Evolutionary conservation across 768 basidiomycete genomes (phyloP).

Genomic region (Naematelia aurantialba): DNA sequence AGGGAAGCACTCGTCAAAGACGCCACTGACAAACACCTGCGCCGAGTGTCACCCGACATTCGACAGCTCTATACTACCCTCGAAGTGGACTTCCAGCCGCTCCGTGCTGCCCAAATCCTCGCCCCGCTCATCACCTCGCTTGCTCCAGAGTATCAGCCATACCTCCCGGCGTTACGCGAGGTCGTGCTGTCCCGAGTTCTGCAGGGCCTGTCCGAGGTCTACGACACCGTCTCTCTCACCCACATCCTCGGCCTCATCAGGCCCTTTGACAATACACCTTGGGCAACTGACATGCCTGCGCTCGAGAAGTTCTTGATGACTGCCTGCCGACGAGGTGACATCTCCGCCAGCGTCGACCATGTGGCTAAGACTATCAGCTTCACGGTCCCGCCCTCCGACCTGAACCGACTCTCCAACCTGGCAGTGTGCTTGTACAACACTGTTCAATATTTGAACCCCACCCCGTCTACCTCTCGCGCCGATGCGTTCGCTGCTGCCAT

Average conservation of each 20-base stretch:
- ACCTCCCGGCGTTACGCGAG: constrained; percentile 82
- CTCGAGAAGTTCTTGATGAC: constrained; percentile 88
- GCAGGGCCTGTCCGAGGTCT: constrained; percentile 86
- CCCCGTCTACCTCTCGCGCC: constrained; percentile 56
- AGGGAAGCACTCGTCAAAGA: constrained; percentile 80
- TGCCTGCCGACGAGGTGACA: constrained; percentile 79
- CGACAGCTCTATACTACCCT: constrained; percentile 80
- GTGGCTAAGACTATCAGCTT: constrained; percentile 79
- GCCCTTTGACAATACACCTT: constrained; percentile 62
- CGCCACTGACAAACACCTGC: constrained; percentile 79
- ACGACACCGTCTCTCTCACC: constrained; percentile 75
- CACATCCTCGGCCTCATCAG: constrained; percentile 71
- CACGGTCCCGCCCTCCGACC: constrained; percentile 52
- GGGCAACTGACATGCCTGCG: constrained; percentile 61
- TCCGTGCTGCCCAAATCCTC: constrained; percentile 72
- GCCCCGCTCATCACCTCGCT: constrained; percentile 66
- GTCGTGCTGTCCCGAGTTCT: constrained; percentile 88
- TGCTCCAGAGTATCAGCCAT: constrained; percentile 63
- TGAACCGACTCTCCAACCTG: constrained; percentile 66
- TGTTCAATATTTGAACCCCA: constrained; percentile 54
- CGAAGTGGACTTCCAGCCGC: constrained; percentile 88
- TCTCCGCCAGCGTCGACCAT: constrained; percentile 83
- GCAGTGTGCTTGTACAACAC: constrained; percentile 70
- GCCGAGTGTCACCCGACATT: constrained; percentile 65
- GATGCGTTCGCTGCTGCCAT: constrained; percentile 56